Evolutionary conservation across 2,329 filamentous ascomycete species (phyloP), one percentile per base, ranked within the genome.

Genomic region (Mycosphaerella sp.): DNA sequence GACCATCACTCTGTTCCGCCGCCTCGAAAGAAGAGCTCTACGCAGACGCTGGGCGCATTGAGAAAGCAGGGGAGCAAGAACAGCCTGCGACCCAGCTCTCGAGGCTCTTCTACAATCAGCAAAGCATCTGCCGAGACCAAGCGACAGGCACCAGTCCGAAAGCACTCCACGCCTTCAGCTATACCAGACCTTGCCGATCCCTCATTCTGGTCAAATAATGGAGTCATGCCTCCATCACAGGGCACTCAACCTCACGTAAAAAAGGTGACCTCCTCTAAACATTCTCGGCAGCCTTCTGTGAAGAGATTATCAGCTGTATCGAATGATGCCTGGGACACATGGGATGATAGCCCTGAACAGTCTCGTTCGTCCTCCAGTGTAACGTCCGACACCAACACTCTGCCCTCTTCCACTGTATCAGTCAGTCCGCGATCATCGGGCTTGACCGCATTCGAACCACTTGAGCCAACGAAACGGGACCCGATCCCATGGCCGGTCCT

Each of bases 401-500:
- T 62, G 2, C 58, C 62, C 21, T 25, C 21, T 25, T 61, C 62
- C 1, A 59, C 61, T 3, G 59, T 62, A 21, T 60, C 59, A 8
- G 53, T 50, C 16, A 61, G 61, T 56, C 64, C 59, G 6, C 46
- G 59, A 28, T 56, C 53, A 8, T 54, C 44, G 14, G 46, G 46
- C n/a, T 59, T 49, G 46, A 51, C 17, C 17, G 39, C 45, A n/a
- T 48, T 48, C 12, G 45, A 48, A 13, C 45, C 45, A 41, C 36
- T 48, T 14, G 49, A 51, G 17, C 27, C 44, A 12, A 42, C 68
- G 45, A 72, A 71, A 44, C 61, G 66, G 47, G 68, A 70, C 50
- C 69, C 73, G 2, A 68, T 76, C 6, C 72, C 86, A 25, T 88
- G 87, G 72, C 83, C 84, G 43, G 79, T 85, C 42, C 77, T 94